These are phyloP conservation scores for Pestalotiopsis sp. DNA, from an alignment of 2,329 filamentous ascomycete species.

Conservation along the genomic window DNA sequence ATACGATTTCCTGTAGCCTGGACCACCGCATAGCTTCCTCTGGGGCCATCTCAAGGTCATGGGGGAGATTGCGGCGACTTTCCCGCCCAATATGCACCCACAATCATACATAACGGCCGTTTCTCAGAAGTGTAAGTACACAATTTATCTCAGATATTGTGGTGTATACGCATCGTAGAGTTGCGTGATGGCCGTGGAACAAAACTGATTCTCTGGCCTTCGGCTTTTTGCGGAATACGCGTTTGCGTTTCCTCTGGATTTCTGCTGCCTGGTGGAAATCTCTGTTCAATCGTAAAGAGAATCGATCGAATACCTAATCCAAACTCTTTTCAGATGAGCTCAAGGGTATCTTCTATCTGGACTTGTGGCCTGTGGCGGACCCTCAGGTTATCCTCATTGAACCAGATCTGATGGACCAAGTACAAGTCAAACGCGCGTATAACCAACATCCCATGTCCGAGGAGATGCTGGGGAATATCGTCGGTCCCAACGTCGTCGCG, in stretches of 20 bases:
- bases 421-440: conserved; percentile 20
- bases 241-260: too few relatives aligned
- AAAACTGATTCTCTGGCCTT: too few relatives aligned
- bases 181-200: too few relatives aligned
- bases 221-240: too few relatives aligned
- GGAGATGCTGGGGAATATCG: conserved; percentile 21
- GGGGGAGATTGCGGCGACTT: conserved; percentile 13
- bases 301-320: neutral
- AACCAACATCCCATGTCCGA: conserved; percentile 20
- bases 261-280: too few relatives aligned
- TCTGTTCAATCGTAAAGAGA: neutral
- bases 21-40: conserved; percentile 16
- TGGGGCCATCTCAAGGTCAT: conserved; percentile 18
- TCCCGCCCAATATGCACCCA: conserved; percentile 24
- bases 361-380: conserved; percentile 29
- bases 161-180: neutral
- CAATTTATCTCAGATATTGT: neutral
- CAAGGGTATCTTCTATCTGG: conserved; percentile 32
- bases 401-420: conserved; percentile 25
- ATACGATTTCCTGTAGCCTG: conserved; percentile 7
- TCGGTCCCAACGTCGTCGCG: conserved; percentile 23
- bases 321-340: conserved; percentile 15
- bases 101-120: conserved; percentile 24
- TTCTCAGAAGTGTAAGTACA: conserved; percentile 14
- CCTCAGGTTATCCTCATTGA: conserved; percentile 26